phyloP scores from a whole-genome alignment of 2,329 filamentous ascomycete genomes.

The Fusarium pseudograminearum region DNA sequence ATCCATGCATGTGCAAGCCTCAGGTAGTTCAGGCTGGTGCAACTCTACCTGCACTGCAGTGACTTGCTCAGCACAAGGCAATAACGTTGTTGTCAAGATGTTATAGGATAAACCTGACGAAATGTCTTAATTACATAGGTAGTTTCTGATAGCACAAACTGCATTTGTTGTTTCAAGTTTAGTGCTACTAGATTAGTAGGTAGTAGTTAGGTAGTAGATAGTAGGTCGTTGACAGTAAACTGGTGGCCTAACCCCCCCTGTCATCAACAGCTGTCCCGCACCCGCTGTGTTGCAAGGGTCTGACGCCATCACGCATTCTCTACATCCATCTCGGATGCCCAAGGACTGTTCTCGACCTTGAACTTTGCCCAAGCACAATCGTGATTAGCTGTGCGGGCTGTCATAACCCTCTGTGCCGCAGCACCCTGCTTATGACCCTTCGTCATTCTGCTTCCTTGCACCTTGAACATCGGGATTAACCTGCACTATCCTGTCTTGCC shows the following conservation, averaged over 20 bases:
- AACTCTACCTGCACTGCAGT: neutral
- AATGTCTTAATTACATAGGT: neutral
- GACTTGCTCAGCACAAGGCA: neutral
- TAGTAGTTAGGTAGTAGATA: too few relatives aligned
- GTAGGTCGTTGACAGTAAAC: too few relatives aligned
- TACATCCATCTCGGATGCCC: constrained; percentile 30
- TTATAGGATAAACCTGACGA: neutral
- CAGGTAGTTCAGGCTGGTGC: neutral
- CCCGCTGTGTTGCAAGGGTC: constrained; percentile 34
- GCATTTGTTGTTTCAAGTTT: neutral
- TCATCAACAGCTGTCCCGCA: constrained; percentile 29
- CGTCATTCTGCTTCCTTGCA: constrained; percentile 32
- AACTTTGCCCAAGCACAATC: constrained; percentile 38
- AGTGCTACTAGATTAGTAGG: neutral
- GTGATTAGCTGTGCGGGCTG: constrained; percentile 42
- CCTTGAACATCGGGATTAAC: constrained; percentile 13
- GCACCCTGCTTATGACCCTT: constrained; percentile 34
- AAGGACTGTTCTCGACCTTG: constrained; percentile 32
- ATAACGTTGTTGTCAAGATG: neutral
- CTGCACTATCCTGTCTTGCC: constrained; percentile 20
- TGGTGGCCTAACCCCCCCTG: constrained; percentile 16
- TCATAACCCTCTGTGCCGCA: constrained; percentile 35
- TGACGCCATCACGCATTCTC: constrained; percentile 47
- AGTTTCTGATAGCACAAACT: neutral
- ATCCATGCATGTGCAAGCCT: constrained; percentile 3